Percentiles rank a stretch among this genome's conserved stretches.
These are phyloP conservation scores for Naganishia vaughanmartiniae DNA, from an alignment of 768 basidiomycete genomes.

Conservation along the genomic window DNA sequence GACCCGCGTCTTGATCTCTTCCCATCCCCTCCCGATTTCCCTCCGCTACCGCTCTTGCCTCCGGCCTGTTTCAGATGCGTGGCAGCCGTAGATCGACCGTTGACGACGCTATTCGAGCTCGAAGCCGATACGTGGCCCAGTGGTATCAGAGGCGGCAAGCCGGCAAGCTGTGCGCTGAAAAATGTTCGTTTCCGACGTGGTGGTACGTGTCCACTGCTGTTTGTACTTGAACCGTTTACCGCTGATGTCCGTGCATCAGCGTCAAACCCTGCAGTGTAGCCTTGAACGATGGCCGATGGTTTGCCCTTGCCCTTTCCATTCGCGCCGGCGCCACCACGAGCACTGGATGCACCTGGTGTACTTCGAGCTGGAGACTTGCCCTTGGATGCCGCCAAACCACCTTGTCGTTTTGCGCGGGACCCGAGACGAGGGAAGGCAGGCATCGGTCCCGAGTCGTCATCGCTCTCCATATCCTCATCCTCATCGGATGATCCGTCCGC, in stretches of 20 bases:
- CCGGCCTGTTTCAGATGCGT: constrained; percentile 14
- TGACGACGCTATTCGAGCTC: not conserved
- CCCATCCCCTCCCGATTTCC: constrained; percentile 12
- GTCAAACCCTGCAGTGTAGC: constrained; percentile 1
- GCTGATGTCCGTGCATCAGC: constrained; percentile 5
- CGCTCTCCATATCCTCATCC: constrained; percentile 33
- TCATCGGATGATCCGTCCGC: constrained; percentile 32
- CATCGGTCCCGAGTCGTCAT: constrained; percentile 30
- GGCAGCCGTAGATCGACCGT: not conserved
- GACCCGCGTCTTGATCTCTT: constrained; percentile 22
- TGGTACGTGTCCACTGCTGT: not conserved
- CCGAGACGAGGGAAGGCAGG: constrained; percentile 10
- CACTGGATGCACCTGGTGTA: not conserved
- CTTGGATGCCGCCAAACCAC: constrained; percentile 16
- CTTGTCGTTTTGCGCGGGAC: constrained; percentile 17
- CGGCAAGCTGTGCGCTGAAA: constrained; percentile 2
- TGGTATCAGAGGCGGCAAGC: constrained; percentile 15
- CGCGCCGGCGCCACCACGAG: not conserved
- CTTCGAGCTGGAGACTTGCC: constrained; percentile 11
- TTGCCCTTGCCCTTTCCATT: constrained; percentile 14
- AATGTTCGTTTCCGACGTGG: constrained; percentile 17
- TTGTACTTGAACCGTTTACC: not conserved
- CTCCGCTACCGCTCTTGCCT: constrained; percentile 5
- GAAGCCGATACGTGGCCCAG: constrained; percentile 4
- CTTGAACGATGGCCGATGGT: constrained; percentile 6